Conservation (phyloP, 192 early-diverging fungal species). For the Backusella macrospora region DNA sequence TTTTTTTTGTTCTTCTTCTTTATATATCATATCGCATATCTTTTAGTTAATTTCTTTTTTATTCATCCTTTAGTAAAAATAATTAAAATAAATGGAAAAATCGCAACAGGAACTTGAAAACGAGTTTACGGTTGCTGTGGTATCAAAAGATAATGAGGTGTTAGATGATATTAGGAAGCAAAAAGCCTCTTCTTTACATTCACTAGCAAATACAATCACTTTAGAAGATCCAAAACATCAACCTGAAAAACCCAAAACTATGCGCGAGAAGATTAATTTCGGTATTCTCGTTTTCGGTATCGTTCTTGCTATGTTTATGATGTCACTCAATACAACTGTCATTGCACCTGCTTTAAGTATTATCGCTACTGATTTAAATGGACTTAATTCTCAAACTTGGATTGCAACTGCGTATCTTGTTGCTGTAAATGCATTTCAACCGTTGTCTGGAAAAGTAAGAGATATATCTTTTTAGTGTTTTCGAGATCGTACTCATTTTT, state of each 20-base stretch:
- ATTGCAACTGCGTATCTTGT: slow-evolving; percentile 40
- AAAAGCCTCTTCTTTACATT: not conserved
- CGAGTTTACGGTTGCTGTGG: not conserved
- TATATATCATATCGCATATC: not conserved
- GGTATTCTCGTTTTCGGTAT: slow-evolving; percentile 21
- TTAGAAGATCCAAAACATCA: not conserved
- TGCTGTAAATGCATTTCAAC: slow-evolving; percentile 35
- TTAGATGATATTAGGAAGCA: not conserved
- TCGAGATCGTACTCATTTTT: not conserved
- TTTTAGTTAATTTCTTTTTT: not conserved
- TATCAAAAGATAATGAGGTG: not conserved
- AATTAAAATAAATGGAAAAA: not conserved
- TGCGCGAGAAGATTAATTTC: not conserved
- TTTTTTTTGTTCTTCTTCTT: not conserved
- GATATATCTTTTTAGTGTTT: not conserved
- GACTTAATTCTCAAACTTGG: slow-evolving; percentile 30
- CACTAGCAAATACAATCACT: slow-evolving; percentile 2
- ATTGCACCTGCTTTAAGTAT: slow-evolving; percentile 42
- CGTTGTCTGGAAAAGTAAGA: slow-evolving; percentile 35
- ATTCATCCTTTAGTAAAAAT: not conserved
- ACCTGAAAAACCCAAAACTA: not conserved
- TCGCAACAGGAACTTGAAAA: slow-evolving; percentile 5
- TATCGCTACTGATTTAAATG: slow-evolving; percentile 34
- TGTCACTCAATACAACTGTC: slow-evolving; percentile 37
- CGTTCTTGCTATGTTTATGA: slow-evolving; percentile 37